These are phyloP conservation scores for Chlorella sp. DNA, from an alignment of 139 green algal species.

Conservation along the genomic window DNA sequence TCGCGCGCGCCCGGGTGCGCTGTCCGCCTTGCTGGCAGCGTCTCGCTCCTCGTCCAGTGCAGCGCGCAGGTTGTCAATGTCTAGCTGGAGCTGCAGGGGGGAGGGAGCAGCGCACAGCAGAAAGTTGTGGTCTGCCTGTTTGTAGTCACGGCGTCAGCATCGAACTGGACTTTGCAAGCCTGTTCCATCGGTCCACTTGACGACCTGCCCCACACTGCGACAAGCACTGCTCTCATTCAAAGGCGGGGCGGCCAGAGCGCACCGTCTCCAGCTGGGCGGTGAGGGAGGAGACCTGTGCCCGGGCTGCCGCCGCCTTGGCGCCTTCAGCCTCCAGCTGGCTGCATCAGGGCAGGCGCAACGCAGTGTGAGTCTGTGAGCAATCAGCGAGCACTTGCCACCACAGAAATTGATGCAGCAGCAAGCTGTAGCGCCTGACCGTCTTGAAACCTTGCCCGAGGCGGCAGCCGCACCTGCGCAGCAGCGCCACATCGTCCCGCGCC, in stretches of 20 bases:
- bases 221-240: too few relatives aligned
- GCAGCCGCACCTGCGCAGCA: not conserved
- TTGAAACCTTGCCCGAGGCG: too few relatives aligned
- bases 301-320: slow-evolving; percentile 20
- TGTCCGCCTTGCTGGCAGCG: slow-evolving; percentile 32
- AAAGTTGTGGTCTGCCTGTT: too few relatives aligned
- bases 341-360: too few relatives aligned
- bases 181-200: too few relatives aligned
- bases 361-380: too few relatives aligned
- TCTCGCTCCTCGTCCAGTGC: slow-evolving; percentile 63
- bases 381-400: too few relatives aligned
- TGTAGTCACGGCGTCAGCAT: too few relatives aligned
- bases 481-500: slow-evolving; percentile 29
- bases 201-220: too few relatives aligned
- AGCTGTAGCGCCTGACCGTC: too few relatives aligned
- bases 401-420: too few relatives aligned
- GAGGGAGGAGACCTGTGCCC: not conserved
- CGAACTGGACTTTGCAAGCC: too few relatives aligned
- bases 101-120: not conserved
- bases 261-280: slow-evolving; percentile 2
- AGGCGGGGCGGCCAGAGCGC: not conserved
- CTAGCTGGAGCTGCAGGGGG: slow-evolving; percentile 50
- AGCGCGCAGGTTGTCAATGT: not conserved
- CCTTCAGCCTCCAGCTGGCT: slow-evolving; percentile 32
- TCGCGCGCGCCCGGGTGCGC: not conserved